Conservation (phyloP, 441 rosid species). For the Jatropha multifida region DNA sequence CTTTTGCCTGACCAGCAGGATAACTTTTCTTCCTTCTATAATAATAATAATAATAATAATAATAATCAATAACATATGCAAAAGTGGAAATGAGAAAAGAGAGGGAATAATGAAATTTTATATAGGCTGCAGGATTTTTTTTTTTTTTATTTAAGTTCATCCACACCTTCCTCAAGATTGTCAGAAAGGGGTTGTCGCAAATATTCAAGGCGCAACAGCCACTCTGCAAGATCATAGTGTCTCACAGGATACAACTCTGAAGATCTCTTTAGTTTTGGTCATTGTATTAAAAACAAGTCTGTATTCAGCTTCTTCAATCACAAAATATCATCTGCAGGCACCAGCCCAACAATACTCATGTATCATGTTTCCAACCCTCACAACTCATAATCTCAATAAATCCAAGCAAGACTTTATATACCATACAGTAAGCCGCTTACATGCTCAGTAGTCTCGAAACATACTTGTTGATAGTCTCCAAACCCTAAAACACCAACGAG, state of each 20-base stretch:
- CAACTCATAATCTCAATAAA: not conserved
- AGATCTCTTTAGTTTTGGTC: not conserved
- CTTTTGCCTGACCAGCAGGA: too few species aligned
- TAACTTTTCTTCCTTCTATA: too few species aligned
- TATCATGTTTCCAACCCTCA: not conserved
- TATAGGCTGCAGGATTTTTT: too few species aligned
- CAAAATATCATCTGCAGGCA: not conserved
- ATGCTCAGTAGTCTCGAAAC: not conserved
- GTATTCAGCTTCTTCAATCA: not conserved
- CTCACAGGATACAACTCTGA: not conserved
- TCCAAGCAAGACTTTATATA: not conserved
- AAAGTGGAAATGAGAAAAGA: too few species aligned
- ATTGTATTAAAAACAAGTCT: not conserved
- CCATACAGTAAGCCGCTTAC: not conserved
- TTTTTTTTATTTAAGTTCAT: not conserved
- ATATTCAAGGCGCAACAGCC: not conserved
- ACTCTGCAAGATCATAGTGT: not conserved
- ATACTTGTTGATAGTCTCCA: too few species aligned
- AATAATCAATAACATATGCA: too few species aligned
- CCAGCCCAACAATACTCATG: not conserved
- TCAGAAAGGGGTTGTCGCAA: not conserved
- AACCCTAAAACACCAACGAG: constrained; percentile 1
- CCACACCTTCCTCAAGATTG: not conserved
- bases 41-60: too few species aligned
- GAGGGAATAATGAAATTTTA: too few species aligned